Evolutionary conservation across 139 green algal species (phyloP), one percentile per base, ranked within the genome.

Genomic region (Coelastrella sp.): DNA sequence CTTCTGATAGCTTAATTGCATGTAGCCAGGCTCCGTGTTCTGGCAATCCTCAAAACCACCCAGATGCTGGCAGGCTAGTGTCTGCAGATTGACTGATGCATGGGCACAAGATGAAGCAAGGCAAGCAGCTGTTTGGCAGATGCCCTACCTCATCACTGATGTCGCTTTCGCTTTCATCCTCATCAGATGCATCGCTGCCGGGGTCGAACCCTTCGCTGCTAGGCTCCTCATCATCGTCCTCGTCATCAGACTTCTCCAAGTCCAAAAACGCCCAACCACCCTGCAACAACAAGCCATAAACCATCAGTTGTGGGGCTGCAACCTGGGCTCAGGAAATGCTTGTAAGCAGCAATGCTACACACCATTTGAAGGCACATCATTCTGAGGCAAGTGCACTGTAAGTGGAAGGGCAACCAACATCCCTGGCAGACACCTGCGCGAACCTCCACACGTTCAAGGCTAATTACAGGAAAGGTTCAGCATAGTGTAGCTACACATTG

Each of bases 181-280:
- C 96, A 5, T 92, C 95, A 32, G 96, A 94, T 23, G 92, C 94
- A 7, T 93, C 92, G 19, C 89, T 91, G n/a, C 88, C 84, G 0
- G 94, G 93, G 54, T 93, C 64, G 87, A 97, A 97, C 83, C 96
- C 96, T 77, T 97, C 97, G 66, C 94, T 95, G 92, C 89, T 74
- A 95, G 93, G 16, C 20, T 96, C 97, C 20, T 82, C 92, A 14
- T 94, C 96, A 57, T 98, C 96, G 0, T 95, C 96, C 13, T 97
- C 96, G 32, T 85, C 93, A 73, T 98, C 97, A 23, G 84, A 80
- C 82, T 94, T 96, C 88, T 99, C 96, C 74, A 96, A 95, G 95
- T 99, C 97, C 60, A 99, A 94, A 93, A 99, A 99, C 91, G 96
- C 95, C 98, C 98, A 99, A 56, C 98, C 98, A 56, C 98, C 98